Evolutionary conservation across 75 land plant genomes (phyloP).

Genomic region (Picea sitchensis): DNA sequence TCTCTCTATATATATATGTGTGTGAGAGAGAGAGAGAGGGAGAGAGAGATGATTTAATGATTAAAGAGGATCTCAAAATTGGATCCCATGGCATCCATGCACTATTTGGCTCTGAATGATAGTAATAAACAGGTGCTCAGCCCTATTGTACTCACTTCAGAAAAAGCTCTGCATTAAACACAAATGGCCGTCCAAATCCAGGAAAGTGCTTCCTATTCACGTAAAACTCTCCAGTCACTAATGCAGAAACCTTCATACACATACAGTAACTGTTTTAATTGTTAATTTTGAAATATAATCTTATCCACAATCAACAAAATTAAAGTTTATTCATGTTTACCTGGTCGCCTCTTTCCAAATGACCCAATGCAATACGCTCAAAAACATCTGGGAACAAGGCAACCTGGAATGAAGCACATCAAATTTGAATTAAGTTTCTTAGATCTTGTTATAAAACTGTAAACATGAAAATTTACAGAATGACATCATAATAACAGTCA

Average conservation of each 20-base stretch:
- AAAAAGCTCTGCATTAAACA: conserved; percentile 81
- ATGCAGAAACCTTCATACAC: conserved; percentile 67
- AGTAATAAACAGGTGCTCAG: background rate
- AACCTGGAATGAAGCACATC: conserved; percentile 42
- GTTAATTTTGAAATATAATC: background rate
- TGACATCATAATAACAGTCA: background rate
- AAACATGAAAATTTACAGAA: background rate
- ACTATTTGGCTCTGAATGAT: background rate
- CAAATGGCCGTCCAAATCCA: conserved; percentile 92
- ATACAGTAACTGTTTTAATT: background rate
- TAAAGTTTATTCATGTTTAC: conserved; percentile 23
- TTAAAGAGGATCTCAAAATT: background rate
- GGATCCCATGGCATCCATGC: background rate
- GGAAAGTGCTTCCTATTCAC: conserved; percentile 81
- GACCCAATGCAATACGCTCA: conserved; percentile 64
- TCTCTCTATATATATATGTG: no score
- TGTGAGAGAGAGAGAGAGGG: no score
- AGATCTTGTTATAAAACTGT: background rate
- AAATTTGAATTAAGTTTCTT: conserved; percentile 3
- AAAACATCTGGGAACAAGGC: conserved; percentile 93
- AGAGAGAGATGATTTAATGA: background rate
- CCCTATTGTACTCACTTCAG: conserved; percentile 44
- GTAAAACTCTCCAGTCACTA: conserved; percentile 89
- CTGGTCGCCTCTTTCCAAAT: conserved; percentile 79
- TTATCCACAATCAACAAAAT: background rate